Conservation (phyloP, 768 basidiomycete genomes). For the Lyophyllum semitale region DNA sequence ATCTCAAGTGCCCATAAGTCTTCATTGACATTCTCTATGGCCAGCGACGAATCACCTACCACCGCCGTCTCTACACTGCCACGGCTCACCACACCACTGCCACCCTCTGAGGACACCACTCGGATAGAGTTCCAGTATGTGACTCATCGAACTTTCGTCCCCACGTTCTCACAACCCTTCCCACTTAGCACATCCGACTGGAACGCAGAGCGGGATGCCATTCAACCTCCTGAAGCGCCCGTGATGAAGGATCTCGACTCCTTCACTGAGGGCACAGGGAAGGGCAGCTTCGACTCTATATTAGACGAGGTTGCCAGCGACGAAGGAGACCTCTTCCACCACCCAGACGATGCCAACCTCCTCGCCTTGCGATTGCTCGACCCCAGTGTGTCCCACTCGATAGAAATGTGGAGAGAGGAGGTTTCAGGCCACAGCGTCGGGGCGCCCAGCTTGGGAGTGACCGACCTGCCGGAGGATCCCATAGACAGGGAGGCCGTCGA, state of each 20-base stretch:
- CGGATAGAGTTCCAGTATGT: constrained; percentile 18
- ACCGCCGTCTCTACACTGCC: constrained; percentile 6
- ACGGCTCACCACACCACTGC: constrained; percentile 11
- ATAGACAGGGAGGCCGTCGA: constrained; percentile 13
- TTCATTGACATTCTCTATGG: not conserved
- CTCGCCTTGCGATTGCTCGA: constrained; percentile 31
- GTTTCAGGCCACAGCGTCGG: constrained; percentile 28
- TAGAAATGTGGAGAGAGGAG: constrained; percentile 46
- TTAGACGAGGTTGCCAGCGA: constrained; percentile 37
- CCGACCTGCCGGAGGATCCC: constrained; percentile 16
- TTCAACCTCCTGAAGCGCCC: constrained; percentile 45
- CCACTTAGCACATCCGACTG: constrained; percentile 12
- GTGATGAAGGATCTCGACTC: constrained; percentile 57
- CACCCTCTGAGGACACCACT: constrained; percentile 9
- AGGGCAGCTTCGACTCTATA: constrained; percentile 53
- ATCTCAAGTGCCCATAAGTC: not conserved
- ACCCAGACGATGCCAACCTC: constrained; percentile 26
- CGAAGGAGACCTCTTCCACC: constrained; percentile 32
- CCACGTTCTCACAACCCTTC: not conserved
- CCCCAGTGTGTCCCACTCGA: constrained; percentile 22
- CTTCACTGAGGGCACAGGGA: constrained; percentile 59
- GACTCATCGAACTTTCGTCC: constrained; percentile 5
- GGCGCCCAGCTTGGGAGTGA: constrained; percentile 7
- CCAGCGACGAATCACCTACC: constrained; percentile 3
- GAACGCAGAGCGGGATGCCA: constrained; percentile 5